Percentiles rank a stretch among this genome's conserved stretches.
phyloP scores from a whole-genome alignment of 176 grass and related monocot genomes.

The Ampelocalamus luodianensis region DNA sequence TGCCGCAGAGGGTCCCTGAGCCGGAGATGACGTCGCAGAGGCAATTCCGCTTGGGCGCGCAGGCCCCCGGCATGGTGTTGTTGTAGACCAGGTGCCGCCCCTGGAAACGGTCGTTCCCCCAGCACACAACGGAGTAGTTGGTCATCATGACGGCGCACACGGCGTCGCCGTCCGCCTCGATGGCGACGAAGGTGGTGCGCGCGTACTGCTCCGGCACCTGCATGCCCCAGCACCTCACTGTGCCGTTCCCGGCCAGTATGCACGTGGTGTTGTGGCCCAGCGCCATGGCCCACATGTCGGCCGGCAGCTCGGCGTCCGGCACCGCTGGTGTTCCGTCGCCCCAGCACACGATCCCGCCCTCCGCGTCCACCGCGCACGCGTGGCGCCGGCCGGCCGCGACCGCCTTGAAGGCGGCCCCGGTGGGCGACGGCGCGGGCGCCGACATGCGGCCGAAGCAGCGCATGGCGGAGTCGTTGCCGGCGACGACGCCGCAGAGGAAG shows the following conservation, averaged over 20 bases:
- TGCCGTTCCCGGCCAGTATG: slow-evolving; percentile 52
- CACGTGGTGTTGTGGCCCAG: slow-evolving; percentile 74
- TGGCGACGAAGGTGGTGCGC: slow-evolving; percentile 43
- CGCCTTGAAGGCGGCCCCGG: background rate
- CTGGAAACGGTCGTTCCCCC: slow-evolving; percentile 59
- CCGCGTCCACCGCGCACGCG: slow-evolving; percentile 60
- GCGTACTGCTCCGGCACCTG: slow-evolving; percentile 43
- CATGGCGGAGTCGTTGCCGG: background rate
- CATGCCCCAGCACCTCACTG: slow-evolving; percentile 63
- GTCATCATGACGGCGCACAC: slow-evolving; percentile 63
- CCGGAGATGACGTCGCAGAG: slow-evolving; percentile 42
- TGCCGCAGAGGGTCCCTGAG: slow-evolving; percentile 51
- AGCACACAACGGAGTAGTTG: slow-evolving; percentile 74
- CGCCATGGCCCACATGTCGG: slow-evolving; percentile 49
- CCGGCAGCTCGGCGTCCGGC: slow-evolving; percentile 14
- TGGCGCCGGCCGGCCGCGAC: slow-evolving; percentile 63
- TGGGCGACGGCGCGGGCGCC: slow-evolving; percentile 4
- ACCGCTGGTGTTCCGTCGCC: slow-evolving; percentile 51
- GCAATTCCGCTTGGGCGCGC: slow-evolving; percentile 29
- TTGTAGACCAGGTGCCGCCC: slow-evolving; percentile 44
- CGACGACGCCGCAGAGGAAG: slow-evolving; percentile 77
- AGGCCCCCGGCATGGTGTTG: slow-evolving; percentile 66
- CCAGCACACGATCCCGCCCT: slow-evolving; percentile 65
- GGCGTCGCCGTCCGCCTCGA: slow-evolving; percentile 70
- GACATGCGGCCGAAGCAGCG: slow-evolving; percentile 47